Base-by-base conservation (phyloP, 352 stramenopile species). In the Hyaloperonospora arabidopsidis region DNA sequence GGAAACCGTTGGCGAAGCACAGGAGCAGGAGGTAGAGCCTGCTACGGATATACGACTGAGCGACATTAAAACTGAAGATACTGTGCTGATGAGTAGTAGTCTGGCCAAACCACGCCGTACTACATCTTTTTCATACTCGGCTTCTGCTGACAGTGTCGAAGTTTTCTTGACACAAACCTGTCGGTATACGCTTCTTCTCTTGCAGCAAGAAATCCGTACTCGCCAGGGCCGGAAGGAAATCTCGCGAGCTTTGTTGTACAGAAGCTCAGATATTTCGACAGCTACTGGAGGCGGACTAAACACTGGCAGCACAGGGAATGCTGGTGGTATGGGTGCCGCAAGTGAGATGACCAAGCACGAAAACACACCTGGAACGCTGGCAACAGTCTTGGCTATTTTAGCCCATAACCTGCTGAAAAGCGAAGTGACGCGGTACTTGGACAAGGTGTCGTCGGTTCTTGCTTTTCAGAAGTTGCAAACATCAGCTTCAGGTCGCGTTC, bases 131-230 rank as follows among this genome's bases (percentile, higher is more conserved):
- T 67, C 60, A n/a, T 54, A 54, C 45, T 59, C 60, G 38, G 55
- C 53, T 6, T 54, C 67, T 5, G 38, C 52, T 3, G 64, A 73
- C 28, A 71, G 64, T 45, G 65, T 73, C 12, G 63, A 78, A 63
- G 59, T 64, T 8, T 92, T 86, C 19, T 64, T 91, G 41, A 68
- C 65, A 1, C 65, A 85, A 47, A 87, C 77, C 0, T 91, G 79
- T 36, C 67, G 79, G 32, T 90, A 84, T 54, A 77, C 72, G 18
- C 52, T 88, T 5, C 49, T 88, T 22, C 50, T 91, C n/a, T 58
- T 94, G 15, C 76, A 90, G 45, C 81, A 94, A 70, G 79, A 92
- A 56, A 86, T 90, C 21, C 78, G 84, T 0, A 76, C 83, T 25
- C 78, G 73, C 34, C 79, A 94, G 47, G 81, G 79, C 4, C 68